Conservation (phyloP, 1,139 yeast species). For the Yamadazyma spencermartinsiae region DNA sequence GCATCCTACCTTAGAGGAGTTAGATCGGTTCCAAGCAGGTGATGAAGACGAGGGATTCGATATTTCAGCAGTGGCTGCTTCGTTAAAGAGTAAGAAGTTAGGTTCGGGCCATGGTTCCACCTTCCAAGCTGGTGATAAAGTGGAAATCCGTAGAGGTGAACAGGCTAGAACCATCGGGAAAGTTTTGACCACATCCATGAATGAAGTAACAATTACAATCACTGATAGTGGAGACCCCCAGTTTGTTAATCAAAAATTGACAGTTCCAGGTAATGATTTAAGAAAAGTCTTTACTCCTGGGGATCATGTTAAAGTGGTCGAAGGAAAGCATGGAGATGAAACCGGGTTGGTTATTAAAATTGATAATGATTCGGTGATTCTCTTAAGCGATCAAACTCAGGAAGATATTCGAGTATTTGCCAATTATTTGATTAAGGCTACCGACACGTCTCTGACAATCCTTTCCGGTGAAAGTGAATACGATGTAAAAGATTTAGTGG, state of each 20-base stretch:
- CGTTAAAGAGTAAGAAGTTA: slow-evolving; percentile 59
- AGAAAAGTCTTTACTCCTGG: slow-evolving; percentile 88
- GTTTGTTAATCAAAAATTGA: slow-evolving; percentile 49
- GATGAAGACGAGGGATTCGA: slow-evolving; percentile 80
- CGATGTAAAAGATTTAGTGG: slow-evolving; percentile 87
- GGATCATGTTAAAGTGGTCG: slow-evolving; percentile 91
- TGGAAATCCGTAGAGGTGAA: slow-evolving; percentile 89
- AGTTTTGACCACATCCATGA: slow-evolving; percentile 65
- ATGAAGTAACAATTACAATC: slow-evolving; percentile 61
- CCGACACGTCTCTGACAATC: slow-evolving; percentile 58
- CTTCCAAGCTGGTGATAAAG: slow-evolving; percentile 93
- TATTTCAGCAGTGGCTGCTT: slow-evolving; percentile 79
- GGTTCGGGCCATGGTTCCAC: slow-evolving; percentile 33
- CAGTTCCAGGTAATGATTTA: slow-evolving; percentile 76
- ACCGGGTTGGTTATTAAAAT: slow-evolving; percentile 90
- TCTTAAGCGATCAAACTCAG: slow-evolving; percentile 85
- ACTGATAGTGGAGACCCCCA: slow-evolving; percentile 53
- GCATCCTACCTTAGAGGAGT: slow-evolving; percentile 84
- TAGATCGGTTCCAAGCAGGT: slow-evolving; percentile 77
- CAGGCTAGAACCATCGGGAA: slow-evolving; percentile 87
- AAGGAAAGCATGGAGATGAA: slow-evolving; percentile 90
- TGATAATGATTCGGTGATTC: slow-evolving; percentile 80
- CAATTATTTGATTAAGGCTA: slow-evolving; percentile 77
- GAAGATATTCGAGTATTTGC: slow-evolving; percentile 91
- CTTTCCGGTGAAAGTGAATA: slow-evolving; percentile 59